phyloP scores from a whole-genome alignment of 495 filamentous ascomycete species.

The Elasticomyces elasticus region DNA sequence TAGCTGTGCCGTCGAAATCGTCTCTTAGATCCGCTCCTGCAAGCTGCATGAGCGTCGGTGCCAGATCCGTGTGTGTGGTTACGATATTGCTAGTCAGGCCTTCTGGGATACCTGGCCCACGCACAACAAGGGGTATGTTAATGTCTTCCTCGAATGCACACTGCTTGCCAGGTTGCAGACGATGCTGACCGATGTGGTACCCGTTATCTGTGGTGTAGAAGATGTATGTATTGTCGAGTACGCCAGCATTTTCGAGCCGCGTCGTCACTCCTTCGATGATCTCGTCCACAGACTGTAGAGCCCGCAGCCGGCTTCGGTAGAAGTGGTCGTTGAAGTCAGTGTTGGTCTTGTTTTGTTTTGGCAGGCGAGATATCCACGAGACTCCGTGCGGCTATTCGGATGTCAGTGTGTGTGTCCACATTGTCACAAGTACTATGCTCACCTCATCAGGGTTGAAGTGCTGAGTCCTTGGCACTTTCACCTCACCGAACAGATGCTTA shows the following conservation, averaged over 20 bases:
- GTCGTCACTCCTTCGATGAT: slow-evolving; percentile 49
- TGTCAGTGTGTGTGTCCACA: neutral
- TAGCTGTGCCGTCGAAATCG: slow-evolving; percentile 26
- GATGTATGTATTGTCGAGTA: slow-evolving; percentile 60
- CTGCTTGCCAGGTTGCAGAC: slow-evolving; percentile 60
- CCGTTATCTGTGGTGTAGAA: slow-evolving; percentile 68
- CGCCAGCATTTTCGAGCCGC: slow-evolving; percentile 40
- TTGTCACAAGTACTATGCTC: neutral
- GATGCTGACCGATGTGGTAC: slow-evolving; percentile 65
- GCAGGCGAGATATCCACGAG: slow-evolving; percentile 51
- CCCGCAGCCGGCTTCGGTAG: slow-evolving; percentile 52
- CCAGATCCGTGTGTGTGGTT: slow-evolving; percentile 60
- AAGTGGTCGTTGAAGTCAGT: slow-evolving; percentile 60
- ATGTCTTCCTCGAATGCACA: slow-evolving; percentile 67
- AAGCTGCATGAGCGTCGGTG: slow-evolving; percentile 52
- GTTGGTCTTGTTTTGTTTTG: slow-evolving; percentile 42
- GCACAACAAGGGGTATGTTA: slow-evolving; percentile 53
- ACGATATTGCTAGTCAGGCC: slow-evolving; percentile 40
- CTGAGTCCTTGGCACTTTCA: slow-evolving; percentile 40
- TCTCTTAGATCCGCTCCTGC: slow-evolving; percentile 28
- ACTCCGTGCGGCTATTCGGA: slow-evolving; percentile 39
- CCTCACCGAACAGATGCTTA: slow-evolving; percentile 39
- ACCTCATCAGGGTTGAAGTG: slow-evolving; percentile 36
- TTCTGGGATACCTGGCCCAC: slow-evolving; percentile 26
- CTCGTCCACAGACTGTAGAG: slow-evolving; percentile 62